Conservation (phyloP, 441 rosid species). For the Populus tomentosa region DNA sequence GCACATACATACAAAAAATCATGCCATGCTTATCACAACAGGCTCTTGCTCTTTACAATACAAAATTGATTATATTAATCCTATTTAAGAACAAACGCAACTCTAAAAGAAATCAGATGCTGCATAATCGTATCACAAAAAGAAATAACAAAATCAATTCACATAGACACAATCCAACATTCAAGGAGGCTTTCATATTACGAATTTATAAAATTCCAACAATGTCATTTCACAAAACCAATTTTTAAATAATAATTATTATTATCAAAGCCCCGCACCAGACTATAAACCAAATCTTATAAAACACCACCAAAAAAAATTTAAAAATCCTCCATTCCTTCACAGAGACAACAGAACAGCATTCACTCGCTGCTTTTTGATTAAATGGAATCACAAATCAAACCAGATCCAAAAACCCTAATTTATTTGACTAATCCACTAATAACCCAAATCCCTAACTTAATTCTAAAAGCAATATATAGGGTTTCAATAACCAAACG, state of each 20-base stretch:
- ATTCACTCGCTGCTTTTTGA: neutral
- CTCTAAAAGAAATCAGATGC: neutral
- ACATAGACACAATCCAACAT: neutral
- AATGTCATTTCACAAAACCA: neutral
- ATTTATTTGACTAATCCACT: neutral
- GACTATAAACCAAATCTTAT: neutral
- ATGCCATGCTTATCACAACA: neutral
- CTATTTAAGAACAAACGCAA: neutral
- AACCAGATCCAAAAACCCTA: constrained; percentile 4
- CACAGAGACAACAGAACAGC: neutral
- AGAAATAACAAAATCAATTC: too few species aligned
- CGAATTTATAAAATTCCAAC: neutral
- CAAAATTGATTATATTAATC: neutral
- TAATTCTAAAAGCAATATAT: neutral
- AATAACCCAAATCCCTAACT: neutral
- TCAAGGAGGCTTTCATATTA: neutral
- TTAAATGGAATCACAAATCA: neutral
- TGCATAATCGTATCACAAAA: neutral
- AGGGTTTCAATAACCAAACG: constrained; percentile 10
- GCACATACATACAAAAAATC: neutral
- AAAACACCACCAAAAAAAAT: neutral
- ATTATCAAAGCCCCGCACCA: neutral
- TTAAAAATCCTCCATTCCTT: neutral
- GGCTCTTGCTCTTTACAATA: neutral
- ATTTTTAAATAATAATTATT: neutral